Evolutionary conservation across 768 basidiomycete genomes (phyloP), one percentile per base, ranked within the genome.

Genomic region (Mrakia hoshinonis): DNA sequence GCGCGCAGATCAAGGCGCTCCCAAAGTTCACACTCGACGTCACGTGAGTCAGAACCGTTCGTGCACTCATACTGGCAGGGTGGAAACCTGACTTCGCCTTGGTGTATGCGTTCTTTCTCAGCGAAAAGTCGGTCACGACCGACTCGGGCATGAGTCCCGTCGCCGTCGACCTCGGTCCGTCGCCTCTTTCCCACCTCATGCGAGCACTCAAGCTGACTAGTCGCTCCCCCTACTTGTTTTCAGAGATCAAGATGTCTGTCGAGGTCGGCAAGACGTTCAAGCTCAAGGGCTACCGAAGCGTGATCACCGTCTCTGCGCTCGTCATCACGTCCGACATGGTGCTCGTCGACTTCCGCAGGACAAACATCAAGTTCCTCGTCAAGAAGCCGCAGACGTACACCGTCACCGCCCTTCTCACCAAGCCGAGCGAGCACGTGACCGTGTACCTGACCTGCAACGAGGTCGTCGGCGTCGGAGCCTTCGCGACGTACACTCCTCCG

Each of bases 1-100:
- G 68, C 39, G 67, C 68, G n/a, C 48, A 52, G 29, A 49, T 73
- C 43, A 73, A 65, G 47, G 72, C 67, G 1, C 60, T 73, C 11
- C 72, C 72, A 11, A 63, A 52, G 36, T 73, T 73, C 39, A 34
- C 47, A 13, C 67, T 73, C 49, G 65, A 34, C 20, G 48, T 34
- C 24, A 22, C 12, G 43, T 49, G 9, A 49, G 34, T 66, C 15
- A 43, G 43, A 43, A 15, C 43, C 7, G 15, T 15, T 43, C 6
- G 7, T 43, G 20, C 11, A 24, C 29, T 66, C 48, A 4, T 29
- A 22, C 10, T 18, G 4, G 26, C 12, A 3, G 31, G 47, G 9
- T 29, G 12, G 7, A 5, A 26, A 48, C 3, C 29, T 49, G 65
- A 51, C 49, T 22, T n/a, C 31, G 34, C 22, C 1, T 18, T 15